Evolutionary conservation across 2,329 filamentous ascomycete genomes (phyloP).

Genomic region (Botrytis galanthina): DNA sequence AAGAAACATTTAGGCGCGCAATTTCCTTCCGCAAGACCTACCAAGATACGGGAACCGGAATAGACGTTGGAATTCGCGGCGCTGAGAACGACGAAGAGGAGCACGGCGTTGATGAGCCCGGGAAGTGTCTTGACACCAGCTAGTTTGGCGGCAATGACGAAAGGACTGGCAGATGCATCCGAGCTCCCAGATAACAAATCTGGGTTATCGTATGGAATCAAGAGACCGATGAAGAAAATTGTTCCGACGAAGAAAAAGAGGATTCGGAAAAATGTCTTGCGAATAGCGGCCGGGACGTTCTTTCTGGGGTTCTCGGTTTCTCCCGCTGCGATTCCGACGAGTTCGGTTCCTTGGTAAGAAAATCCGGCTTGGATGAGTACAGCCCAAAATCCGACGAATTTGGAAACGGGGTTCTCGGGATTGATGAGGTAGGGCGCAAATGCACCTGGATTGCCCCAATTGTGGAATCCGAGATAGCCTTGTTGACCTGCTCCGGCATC

Average conservation of each 20-base stretch:
- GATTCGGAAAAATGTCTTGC: slow-evolving; percentile 63
- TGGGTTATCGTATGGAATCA: slow-evolving; percentile 55
- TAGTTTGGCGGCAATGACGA: slow-evolving; percentile 60
- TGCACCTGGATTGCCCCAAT: slow-evolving; percentile 58
- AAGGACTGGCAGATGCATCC: slow-evolving; percentile 48
- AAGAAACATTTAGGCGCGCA: slow-evolving; percentile 57
- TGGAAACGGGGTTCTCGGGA: slow-evolving; percentile 46
- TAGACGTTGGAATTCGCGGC: slow-evolving; percentile 60
- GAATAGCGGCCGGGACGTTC: slow-evolving; percentile 60
- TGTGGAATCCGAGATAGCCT: slow-evolving; percentile 56
- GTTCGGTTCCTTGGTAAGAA: slow-evolving; percentile 62
- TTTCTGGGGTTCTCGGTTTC: slow-evolving; percentile 62
- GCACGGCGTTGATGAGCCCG: slow-evolving; percentile 60
- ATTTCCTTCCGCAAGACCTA: slow-evolving; percentile 52
- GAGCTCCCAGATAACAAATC: slow-evolving; percentile 53
- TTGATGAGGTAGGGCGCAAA: slow-evolving; percentile 63
- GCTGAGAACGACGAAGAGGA: slow-evolving; percentile 57
- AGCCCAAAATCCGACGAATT: slow-evolving; percentile 61
- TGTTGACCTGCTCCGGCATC: slow-evolving; percentile 65
- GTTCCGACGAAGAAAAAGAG: slow-evolving; percentile 49
- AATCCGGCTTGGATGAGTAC: slow-evolving; percentile 51
- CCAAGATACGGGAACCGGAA: slow-evolving; percentile 55
- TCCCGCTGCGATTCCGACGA: slow-evolving; percentile 63
- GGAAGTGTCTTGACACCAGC: slow-evolving; percentile 54
- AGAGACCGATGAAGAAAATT: slow-evolving; percentile 55